phyloP scores from a whole-genome alignment of 768 basidiomycete species.

The Crepidotus variabilis region DNA sequence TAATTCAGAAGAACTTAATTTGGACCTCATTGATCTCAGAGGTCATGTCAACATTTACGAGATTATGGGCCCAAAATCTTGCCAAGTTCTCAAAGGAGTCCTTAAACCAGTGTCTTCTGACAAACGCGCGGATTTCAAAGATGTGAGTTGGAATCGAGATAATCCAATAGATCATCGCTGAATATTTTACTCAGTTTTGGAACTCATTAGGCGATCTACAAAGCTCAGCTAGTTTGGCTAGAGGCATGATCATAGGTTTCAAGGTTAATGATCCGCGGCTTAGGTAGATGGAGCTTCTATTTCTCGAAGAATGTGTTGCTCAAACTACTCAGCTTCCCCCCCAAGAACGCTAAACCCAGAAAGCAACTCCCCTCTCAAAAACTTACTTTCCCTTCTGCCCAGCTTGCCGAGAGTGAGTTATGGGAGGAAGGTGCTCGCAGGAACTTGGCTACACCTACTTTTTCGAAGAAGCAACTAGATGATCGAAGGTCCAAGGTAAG shows the following conservation, averaged over 20 bases:
- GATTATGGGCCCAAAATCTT: conserved; percentile 83
- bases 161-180: not conserved
- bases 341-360: conserved; percentile 59
- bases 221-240: conserved; percentile 62
- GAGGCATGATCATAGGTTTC: conserved; percentile 76
- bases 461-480: conserved; percentile 84
- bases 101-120: conserved; percentile 47
- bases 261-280: conserved; percentile 84
- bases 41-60: conserved; percentile 80
- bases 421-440: conserved; percentile 65
- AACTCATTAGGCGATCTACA: conserved; percentile 53
- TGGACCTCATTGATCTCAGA: conserved; percentile 72
- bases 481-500: conserved; percentile 71
- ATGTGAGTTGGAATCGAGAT: conserved; percentile 35
- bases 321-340: conserved; percentile 64
- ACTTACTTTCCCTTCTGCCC: conserved; percentile 48
- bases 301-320: not conserved
- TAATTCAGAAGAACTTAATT: conserved; percentile 25
- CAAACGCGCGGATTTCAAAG: conserved; percentile 50
- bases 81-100: conserved; percentile 66
- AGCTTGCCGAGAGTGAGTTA: conserved; percentile 62
- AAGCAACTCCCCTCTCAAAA: conserved; percentile 23
- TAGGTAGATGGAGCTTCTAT: conserved; percentile 45
- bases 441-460: conserved; percentile 55
- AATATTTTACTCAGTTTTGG: conserved; percentile 55